Base-by-base conservation (phyloP, 345 rosid genomes). In the Brassica cretica region DNA sequence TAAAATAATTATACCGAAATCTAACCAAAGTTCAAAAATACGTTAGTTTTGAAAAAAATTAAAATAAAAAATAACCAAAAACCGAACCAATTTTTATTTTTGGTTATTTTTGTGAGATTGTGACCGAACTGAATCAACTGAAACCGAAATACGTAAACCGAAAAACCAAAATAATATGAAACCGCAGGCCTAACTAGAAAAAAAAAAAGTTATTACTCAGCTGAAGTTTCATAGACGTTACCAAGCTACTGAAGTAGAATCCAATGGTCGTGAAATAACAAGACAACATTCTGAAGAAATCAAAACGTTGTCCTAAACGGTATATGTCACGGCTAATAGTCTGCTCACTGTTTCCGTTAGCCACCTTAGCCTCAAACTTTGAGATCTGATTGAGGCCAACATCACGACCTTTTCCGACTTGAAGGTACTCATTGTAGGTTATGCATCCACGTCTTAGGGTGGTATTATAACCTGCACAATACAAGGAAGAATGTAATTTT, bases 361-460 rank as follows among this genome's bases (percentile, higher is more conserved):
- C 94, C 55, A 94, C 94, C 84, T 94, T 94, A 81, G 98, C 98
- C 82, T 94, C 98, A 81, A 92, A 94, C 84, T 87, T 94, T 0
- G 98, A 94, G 80, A 94, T 94, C 79, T 94, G 98, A 84, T 87
- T 94, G 56, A 94, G 86, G 79, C 98, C 98, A 59, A 92, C 98
- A 60, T 94, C 98, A 72, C 98, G 98, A 70, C 98, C 98, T 85
- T 94, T 94, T 44, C 98, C 98, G 68, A 94, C 95, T 88, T 94
- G 97, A 66, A 94, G 79, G 76, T 94, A 94, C 85, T 94, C 98
- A 10, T 88, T 93, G 82, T 90, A 92, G 16, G 92, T 87, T 80
- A 92, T 82, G 70, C 86, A 88, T 81, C 98, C 98, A 37, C 89
- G 89, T 64, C 98, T 81, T 67, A 92, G 66, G 27, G 89, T 92